Percentiles rank a stretch among this genome's conserved stretches.
phyloP scores from a whole-genome alignment of 1,139 yeast species.

The Entelexis sorbosivorans region DNA sequence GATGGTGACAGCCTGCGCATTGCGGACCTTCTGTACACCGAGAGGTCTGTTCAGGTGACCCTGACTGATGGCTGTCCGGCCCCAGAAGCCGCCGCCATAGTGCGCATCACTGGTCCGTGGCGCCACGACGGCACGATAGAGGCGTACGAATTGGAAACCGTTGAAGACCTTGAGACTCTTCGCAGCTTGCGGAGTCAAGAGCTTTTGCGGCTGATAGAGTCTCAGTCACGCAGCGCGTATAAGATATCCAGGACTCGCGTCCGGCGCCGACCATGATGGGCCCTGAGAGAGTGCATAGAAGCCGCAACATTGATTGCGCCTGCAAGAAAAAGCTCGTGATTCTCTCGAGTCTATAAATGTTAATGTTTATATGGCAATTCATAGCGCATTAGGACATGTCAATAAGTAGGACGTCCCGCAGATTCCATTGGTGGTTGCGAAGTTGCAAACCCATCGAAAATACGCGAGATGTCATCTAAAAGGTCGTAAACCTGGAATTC shows the following conservation, averaged over 20 bases:
- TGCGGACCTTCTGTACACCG: neutral
- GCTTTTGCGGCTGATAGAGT: neutral
- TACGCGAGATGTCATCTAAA: neutral
- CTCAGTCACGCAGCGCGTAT: neutral
- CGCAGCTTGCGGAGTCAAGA: neutral
- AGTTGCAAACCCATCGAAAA: neutral
- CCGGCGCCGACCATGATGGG: too few species aligned
- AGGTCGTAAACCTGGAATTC: neutral
- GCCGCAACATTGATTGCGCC: too few species aligned
- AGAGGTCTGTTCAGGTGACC: neutral
- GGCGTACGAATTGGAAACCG: neutral
- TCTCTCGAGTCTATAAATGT: too few species aligned
- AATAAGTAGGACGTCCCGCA: neutral
- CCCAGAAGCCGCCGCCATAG: neutral
- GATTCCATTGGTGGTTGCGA: neutral
- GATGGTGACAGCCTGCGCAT: neutral
- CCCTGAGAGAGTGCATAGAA: too few species aligned
- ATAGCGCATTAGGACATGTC: neutral
- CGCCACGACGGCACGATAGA: neutral
- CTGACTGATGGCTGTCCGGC: neutral
- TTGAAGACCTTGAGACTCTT: neutral
- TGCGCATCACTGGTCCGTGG: conserved; percentile 1
- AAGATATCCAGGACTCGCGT: neutral
- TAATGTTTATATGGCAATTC: neutral
- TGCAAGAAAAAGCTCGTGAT: too few species aligned